These are phyloP conservation scores for Eleusine indica DNA, from an alignment of 176 grass and related monocot genomes.

Conservation along the genomic window DNA sequence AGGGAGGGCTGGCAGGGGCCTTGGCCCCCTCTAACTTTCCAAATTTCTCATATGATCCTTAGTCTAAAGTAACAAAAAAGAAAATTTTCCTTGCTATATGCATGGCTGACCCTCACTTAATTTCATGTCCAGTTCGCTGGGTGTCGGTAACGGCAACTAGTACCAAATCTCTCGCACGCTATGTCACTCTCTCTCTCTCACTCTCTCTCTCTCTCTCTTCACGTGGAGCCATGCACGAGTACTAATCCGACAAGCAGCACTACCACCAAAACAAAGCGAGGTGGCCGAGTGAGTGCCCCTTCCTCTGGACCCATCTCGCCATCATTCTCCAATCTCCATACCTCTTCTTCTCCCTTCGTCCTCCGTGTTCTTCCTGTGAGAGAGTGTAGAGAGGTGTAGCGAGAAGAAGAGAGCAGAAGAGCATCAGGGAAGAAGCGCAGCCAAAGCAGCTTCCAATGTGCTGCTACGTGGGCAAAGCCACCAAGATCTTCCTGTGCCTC, in stretches of 20 bases:
- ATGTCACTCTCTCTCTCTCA: neutral
- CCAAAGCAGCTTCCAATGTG: conserved; percentile 25
- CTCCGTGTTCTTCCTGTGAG: neutral
- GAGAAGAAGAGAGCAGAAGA: neutral
- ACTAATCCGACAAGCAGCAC: conserved; percentile 49
- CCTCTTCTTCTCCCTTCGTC: neutral
- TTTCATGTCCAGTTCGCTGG: too few relatives aligned
- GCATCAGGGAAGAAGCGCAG: neutral
- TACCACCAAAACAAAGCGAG: conserved; percentile 49
- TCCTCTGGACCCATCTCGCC: conserved; percentile 17
- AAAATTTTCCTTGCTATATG: too few relatives aligned
- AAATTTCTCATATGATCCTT: too few relatives aligned
- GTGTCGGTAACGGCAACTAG: neutral
- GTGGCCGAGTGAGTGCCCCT: conserved; percentile 22
- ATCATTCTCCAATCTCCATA: conserved; percentile 10
- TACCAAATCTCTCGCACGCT: conserved; percentile 22
- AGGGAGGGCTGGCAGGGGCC: too few relatives aligned
- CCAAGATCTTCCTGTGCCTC: conserved; percentile 90
- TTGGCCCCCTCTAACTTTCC: too few relatives aligned
- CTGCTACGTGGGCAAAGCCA: conserved; percentile 92
- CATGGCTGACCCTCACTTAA: too few relatives aligned
- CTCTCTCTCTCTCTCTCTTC: conserved; percentile 40
- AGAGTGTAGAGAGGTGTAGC: neutral
- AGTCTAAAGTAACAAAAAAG: too few relatives aligned
- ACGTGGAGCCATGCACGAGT: conserved; percentile 73